Evolutionary conservation across 345 rosid genomes (phyloP).

Genomic region (Aquilaria sinensis): DNA sequence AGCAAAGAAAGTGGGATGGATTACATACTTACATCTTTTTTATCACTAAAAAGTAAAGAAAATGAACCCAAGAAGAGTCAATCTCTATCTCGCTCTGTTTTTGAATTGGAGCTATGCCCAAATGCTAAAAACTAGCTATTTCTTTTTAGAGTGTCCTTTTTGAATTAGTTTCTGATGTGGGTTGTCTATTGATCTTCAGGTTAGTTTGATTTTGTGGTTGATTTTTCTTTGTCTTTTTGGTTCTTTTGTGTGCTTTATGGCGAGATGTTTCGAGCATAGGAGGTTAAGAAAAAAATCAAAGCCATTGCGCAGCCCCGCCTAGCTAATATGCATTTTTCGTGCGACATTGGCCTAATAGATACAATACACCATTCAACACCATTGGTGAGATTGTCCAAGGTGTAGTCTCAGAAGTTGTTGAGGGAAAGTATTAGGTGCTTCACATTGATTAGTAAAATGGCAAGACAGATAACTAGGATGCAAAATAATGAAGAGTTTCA

Average conservation of each 20-base stretch:
- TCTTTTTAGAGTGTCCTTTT: conserved; percentile 12
- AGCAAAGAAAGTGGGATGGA: too few relatives aligned
- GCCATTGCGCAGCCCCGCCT: too few relatives aligned
- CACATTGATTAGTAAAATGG: too few relatives aligned
- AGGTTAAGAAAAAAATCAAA: conserved; percentile 1
- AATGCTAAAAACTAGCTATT: conserved; percentile 9
- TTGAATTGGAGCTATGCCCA: conserved; percentile 9
- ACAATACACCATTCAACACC: too few relatives aligned
- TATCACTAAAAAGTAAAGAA: too few relatives aligned
- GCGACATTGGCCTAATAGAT: too few relatives aligned
- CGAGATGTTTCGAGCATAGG: conserved; percentile 10
- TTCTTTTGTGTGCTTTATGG: not conserved
- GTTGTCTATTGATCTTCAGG: not conserved
- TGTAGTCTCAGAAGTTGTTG: too few relatives aligned
- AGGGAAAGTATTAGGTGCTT: too few relatives aligned
- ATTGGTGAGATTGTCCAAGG: too few relatives aligned
- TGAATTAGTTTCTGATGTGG: conserved; percentile 14
- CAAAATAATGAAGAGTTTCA: too few relatives aligned
- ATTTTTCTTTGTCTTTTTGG: not conserved
- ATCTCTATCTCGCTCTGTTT: not conserved
- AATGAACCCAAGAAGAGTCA: conserved; percentile 5
- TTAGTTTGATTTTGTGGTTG: not conserved
- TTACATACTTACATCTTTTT: not conserved
- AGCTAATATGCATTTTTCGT: too few relatives aligned
- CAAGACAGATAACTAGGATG: too few relatives aligned